Percentiles rank a stretch among this genome's conserved stretches.
phyloP scores from a whole-genome alignment of 1,284 basidiomycete genomes.

The Paramarasmius palmivorus region DNA sequence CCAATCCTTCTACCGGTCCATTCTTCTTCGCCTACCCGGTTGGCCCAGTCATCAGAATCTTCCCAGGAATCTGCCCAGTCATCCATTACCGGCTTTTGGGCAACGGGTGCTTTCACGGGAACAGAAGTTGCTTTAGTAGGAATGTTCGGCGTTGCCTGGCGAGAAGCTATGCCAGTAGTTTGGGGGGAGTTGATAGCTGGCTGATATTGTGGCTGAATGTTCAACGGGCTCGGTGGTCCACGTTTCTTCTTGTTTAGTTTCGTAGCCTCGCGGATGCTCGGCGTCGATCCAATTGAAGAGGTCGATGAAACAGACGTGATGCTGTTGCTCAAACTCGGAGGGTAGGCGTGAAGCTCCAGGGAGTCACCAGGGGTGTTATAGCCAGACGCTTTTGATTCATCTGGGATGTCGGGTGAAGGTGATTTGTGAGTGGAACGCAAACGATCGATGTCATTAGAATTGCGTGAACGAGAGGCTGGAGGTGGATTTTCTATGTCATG shows the following conservation, averaged over 20 bases:
- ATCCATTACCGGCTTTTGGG: slow-evolving; percentile 20
- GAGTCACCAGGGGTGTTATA: slow-evolving; percentile 27
- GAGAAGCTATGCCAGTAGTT: not conserved
- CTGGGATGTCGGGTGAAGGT: slow-evolving; percentile 24
- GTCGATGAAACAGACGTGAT: slow-evolving; percentile 33
- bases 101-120: not conserved
- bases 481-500: slow-evolving; percentile 50
- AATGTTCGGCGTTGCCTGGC: slow-evolving; percentile 15
- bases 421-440: slow-evolving; percentile 31
- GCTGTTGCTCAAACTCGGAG: slow-evolving; percentile 50
- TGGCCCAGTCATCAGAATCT: slow-evolving; percentile 57
- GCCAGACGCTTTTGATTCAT: slow-evolving; percentile 33
- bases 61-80: slow-evolving; percentile 56
- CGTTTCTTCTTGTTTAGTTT: slow-evolving; percentile 39
- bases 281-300: slow-evolving; percentile 28
- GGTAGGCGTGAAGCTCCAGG: slow-evolving; percentile 56
- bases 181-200: slow-evolving; percentile 34
- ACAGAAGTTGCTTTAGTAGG: slow-evolving; percentile 1
- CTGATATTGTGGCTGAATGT: slow-evolving; percentile 28
- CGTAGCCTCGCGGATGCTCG: slow-evolving; percentile 24
- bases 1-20: slow-evolving; percentile 45
- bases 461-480: slow-evolving; percentile 34
- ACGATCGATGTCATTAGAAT: slow-evolving; percentile 26
- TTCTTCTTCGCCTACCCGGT: slow-evolving; percentile 46
- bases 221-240: slow-evolving; percentile 44